Evolutionary conservation across 176 grass and related monocot genomes (phyloP).

Genomic region (Calamus simplicifolius): DNA sequence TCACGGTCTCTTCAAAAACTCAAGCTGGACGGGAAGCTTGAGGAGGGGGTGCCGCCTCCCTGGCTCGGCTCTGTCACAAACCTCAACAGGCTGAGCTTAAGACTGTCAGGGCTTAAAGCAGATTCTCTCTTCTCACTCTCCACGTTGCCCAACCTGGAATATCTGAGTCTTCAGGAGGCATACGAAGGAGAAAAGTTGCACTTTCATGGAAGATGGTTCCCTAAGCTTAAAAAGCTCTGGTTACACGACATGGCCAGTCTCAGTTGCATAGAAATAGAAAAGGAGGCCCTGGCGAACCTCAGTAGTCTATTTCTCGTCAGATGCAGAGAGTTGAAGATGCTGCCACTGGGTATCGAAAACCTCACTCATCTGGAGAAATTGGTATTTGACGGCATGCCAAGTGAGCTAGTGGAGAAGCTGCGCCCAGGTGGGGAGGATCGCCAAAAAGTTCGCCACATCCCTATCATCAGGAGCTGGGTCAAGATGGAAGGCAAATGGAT

Average conservation of each 20-base stretch:
- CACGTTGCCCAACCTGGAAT: slow-evolving; percentile 19
- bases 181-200: slow-evolving; percentile 13
- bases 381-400: slow-evolving; percentile 23
- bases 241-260: slow-evolving; percentile 19
- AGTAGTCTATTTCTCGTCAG: background rate
- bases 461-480: slow-evolving; percentile 13
- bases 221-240: slow-evolving; percentile 17
- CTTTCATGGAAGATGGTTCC: slow-evolving; percentile 13
- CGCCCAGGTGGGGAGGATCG: background rate
- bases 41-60: slow-evolving; percentile 8
- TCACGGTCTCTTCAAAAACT: slow-evolving; percentile 29
- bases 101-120: slow-evolving; percentile 23
- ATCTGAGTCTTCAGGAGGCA: slow-evolving; percentile 25
- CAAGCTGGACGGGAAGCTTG: slow-evolving; percentile 22
- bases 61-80: slow-evolving; percentile 28
- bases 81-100: slow-evolving; percentile 18
- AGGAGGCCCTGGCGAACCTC: slow-evolving; percentile 17
- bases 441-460: background rate
- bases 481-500: no score
- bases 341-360: slow-evolving; percentile 30
- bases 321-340: slow-evolving; percentile 18
- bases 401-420: slow-evolving; percentile 17
- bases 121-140: slow-evolving; percentile 23
- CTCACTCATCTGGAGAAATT: slow-evolving; percentile 24
- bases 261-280: slow-evolving; percentile 22